These are phyloP conservation scores for Pyrenophora tritici-repentis DNA, from an alignment of 2,329 filamentous ascomycete species.

Conservation along the genomic window DNA sequence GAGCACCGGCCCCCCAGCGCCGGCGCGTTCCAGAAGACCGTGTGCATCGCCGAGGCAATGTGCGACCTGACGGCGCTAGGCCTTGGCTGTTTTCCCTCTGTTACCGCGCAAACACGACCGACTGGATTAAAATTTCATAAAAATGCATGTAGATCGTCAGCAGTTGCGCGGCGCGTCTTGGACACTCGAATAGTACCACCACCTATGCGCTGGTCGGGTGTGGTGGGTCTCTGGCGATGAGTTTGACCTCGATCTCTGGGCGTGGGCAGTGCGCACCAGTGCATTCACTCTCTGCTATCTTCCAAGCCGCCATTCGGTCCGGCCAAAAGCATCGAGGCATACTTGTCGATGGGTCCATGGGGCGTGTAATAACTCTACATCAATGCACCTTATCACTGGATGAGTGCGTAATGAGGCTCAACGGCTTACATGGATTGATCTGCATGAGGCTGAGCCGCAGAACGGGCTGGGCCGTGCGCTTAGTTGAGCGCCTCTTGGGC, in stretches of 20 bases:
- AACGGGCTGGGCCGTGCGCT: slow-evolving; percentile 11
- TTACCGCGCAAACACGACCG: too few relatives aligned
- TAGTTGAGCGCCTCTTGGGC: slow-evolving; percentile 5
- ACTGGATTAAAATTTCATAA: too few relatives aligned
- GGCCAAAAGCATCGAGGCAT: background rate
- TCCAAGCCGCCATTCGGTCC: slow-evolving; percentile 3
- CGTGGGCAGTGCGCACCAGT: slow-evolving; percentile 8
- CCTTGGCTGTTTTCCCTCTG: background rate
- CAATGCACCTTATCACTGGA: slow-evolving; percentile 4
- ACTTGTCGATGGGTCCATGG: slow-evolving; percentile 1
- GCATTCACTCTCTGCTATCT: background rate
- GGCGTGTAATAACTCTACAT: background rate
- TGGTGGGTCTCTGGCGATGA: slow-evolving; percentile 7
- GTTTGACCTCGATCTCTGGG: background rate
- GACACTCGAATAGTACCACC: too few relatives aligned
- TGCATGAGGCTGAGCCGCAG: slow-evolving; percentile 14
- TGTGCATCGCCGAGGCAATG: background rate
- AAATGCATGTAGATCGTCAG: background rate
- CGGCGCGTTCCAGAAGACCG: slow-evolving; percentile 3
- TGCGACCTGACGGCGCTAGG: background rate
- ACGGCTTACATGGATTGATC: slow-evolving; percentile 9
- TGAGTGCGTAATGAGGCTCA: background rate
- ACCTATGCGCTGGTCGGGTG: background rate
- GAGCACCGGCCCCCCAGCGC: slow-evolving; percentile 6
- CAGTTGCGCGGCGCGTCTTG: background rate